Percentiles rank a stretch among this genome's conserved stretches.
phyloP scores from a whole-genome alignment of 495 filamentous ascomycete species.

The Trichoderma parareesei region DNA sequence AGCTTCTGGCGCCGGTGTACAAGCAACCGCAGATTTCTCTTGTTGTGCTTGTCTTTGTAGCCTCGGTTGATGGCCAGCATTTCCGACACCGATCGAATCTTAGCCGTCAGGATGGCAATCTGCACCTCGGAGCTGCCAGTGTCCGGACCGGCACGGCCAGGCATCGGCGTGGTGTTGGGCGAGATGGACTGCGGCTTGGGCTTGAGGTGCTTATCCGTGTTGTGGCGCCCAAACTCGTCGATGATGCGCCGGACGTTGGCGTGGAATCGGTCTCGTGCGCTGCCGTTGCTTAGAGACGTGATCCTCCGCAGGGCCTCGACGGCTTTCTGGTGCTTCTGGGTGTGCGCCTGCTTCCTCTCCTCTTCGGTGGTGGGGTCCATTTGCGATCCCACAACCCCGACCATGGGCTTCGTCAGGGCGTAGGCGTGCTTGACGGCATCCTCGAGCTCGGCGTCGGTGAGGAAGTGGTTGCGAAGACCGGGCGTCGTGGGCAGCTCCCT shows the following conservation, averaged over 20 bases:
- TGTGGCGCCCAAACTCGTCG: conserved; percentile 80
- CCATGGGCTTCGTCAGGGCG: conserved; percentile 50
- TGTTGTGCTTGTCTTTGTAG: conserved; percentile 80
- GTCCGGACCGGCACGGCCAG: conserved; percentile 72
- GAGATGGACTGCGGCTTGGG: conserved; percentile 38
- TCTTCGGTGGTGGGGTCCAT: conserved; percentile 41
- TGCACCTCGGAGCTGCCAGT: conserved; percentile 94
- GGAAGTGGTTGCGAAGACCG: conserved; percentile 63
- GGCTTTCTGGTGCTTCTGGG: conserved; percentile 44
- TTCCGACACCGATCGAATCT: conserved; percentile 74
- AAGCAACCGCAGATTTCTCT: conserved; percentile 75
- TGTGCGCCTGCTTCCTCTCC: conserved; percentile 27
- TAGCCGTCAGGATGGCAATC: conserved; percentile 90
- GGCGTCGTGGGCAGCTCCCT: conserved; percentile 33
- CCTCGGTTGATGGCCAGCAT: conserved; percentile 46
- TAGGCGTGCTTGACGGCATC: conserved; percentile 55
- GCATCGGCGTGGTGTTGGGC: conserved; percentile 39
- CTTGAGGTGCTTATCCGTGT: conserved; percentile 64
- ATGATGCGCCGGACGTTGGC: conserved; percentile 78
- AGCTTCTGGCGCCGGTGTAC: conserved; percentile 87
- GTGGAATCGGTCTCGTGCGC: conserved; percentile 63
- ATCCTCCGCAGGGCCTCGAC: conserved; percentile 67
- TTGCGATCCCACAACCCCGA: conserved; percentile 24
- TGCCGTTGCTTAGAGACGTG: conserved; percentile 62
- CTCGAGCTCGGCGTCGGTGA: conserved; percentile 56